phyloP scores from a whole-genome alignment of 2,329 filamentous ascomycete species.

The Conoideocrella luteorostrata region DNA sequence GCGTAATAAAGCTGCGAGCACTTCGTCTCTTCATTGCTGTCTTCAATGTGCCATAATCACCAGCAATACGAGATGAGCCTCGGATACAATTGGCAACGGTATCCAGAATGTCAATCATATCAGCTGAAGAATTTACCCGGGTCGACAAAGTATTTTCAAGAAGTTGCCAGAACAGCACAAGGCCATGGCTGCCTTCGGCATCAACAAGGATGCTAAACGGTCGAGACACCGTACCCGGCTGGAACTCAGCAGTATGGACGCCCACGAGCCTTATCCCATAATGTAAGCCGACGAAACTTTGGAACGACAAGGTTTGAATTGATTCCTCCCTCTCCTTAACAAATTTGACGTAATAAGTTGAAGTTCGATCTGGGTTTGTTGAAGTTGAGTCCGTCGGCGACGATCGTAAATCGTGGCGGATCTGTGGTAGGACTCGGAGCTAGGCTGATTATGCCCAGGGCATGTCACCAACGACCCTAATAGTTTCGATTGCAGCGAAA shows the following conservation, averaged over 20 bases:
- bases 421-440: not conserved
- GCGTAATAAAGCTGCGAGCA: slow-evolving; percentile 8
- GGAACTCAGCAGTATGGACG: slow-evolving; percentile 11
- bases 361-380: not conserved
- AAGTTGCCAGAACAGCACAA: slow-evolving; percentile 20
- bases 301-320: not conserved
- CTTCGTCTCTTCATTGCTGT: slow-evolving; percentile 2
- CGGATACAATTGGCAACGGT: slow-evolving; percentile 18
- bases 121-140: slow-evolving; percentile 4
- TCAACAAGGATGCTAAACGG: slow-evolving; percentile 23
- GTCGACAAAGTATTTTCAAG: slow-evolving; percentile 16
- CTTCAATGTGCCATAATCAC: slow-evolving; percentile 17
- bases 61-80: slow-evolving; percentile 12
- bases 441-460: not conserved
- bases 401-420: not conserved
- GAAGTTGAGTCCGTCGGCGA: not conserved
- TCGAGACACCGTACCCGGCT: slow-evolving; percentile 16
- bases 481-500: not conserved
- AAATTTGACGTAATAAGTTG: not conserved
- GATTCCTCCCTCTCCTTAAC: not conserved
- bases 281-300: not conserved
- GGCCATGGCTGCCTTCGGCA: slow-evolving; percentile 17
- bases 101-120: slow-evolving; percentile 21
- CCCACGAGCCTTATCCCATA: not conserved
- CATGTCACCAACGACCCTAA: not conserved